Percentiles rank a stretch among this genome's conserved stretches.
Conservation (phyloP, 345 rosid species). For the Sisymbrium irio region DNA sequence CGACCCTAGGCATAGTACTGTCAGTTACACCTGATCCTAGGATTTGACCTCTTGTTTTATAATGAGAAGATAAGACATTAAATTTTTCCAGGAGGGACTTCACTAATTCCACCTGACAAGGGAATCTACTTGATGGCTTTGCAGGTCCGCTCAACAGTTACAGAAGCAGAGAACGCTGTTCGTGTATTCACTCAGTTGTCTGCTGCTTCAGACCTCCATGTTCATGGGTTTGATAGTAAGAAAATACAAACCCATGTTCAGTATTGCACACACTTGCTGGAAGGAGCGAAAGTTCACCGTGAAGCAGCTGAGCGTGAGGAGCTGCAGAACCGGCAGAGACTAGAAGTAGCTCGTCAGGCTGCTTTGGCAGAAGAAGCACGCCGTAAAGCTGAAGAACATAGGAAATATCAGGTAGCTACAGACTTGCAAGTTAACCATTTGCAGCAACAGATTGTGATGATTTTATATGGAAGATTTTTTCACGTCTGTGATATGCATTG, state of each 20-base stretch:
- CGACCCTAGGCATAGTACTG: neutral
- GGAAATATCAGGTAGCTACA: conserved; percentile 72
- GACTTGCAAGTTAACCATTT: conserved; percentile 7
- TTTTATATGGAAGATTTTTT: neutral
- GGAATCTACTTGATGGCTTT: conserved; percentile 12
- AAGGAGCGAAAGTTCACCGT: conserved; percentile 88
- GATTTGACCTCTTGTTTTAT: too few relatives aligned
- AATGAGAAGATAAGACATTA: neutral
- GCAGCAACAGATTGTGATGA: neutral
- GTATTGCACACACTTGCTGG: conserved; percentile 92
- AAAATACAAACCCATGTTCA: conserved; percentile 96
- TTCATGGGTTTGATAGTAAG: conserved; percentile 95
- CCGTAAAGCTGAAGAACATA: conserved; percentile 95
- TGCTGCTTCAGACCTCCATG: conserved; percentile 88
- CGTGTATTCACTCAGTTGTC: conserved; percentile 80
- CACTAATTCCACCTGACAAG: conserved; percentile 16
- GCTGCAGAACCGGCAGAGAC: conserved; percentile 85
- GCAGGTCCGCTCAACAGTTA: conserved; percentile 91
- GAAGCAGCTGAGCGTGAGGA: conserved; percentile 94
- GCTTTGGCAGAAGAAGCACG: conserved; percentile 98
- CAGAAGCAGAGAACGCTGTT: conserved; percentile 94
- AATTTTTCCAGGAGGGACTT: neutral
- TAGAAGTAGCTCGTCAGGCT: conserved; percentile 93
- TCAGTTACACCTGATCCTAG: neutral
- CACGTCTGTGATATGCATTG: conserved; percentile 5